Conservation (phyloP, 768 basidiomycete species). For the Suillus subluteus region DNA sequence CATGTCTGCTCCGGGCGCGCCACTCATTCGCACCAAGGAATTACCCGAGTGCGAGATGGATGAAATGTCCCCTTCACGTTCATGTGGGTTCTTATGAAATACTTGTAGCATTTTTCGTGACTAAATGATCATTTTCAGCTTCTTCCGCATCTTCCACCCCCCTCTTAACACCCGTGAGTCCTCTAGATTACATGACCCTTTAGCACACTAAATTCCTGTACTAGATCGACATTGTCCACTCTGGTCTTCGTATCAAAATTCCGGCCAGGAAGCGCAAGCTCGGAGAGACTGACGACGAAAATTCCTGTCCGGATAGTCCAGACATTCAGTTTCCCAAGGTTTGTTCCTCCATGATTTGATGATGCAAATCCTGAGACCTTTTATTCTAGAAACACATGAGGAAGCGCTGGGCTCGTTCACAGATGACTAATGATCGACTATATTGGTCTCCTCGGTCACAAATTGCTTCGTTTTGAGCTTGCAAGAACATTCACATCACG, state of each 20-base stretch:
- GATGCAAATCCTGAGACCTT: background rate
- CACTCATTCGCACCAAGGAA: slow-evolving; percentile 26
- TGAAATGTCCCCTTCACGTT: slow-evolving; percentile 15
- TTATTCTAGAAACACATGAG: slow-evolving; percentile 21
- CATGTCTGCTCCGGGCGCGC: slow-evolving; percentile 25
- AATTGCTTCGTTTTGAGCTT: background rate
- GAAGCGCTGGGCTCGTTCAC: slow-evolving; percentile 20
- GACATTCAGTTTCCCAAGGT: slow-evolving; percentile 25
- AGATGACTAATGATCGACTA: background rate
- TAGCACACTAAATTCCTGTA: slow-evolving; percentile 2
- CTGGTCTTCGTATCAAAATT: slow-evolving; percentile 31
- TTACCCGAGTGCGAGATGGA: slow-evolving; percentile 28
- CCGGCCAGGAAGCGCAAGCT: slow-evolving; percentile 31
- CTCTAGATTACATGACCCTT: background rate
- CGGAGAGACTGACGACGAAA: slow-evolving; percentile 20
- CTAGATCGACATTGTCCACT: slow-evolving; percentile 17
- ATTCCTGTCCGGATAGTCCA: background rate
- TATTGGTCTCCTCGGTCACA: slow-evolving; percentile 2
- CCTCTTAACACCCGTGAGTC: slow-evolving; percentile 24
- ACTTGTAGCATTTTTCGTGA: background rate
- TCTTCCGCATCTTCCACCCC: slow-evolving; percentile 12
- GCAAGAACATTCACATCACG: background rate
- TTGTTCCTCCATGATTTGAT: background rate
- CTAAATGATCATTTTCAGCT: slow-evolving; percentile 15
- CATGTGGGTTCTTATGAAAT: slow-evolving; percentile 19